These are phyloP conservation scores for Ceratocystis eucalypticola DNA, from an alignment of 2,329 filamentous ascomycete species.

Conservation along the genomic window DNA sequence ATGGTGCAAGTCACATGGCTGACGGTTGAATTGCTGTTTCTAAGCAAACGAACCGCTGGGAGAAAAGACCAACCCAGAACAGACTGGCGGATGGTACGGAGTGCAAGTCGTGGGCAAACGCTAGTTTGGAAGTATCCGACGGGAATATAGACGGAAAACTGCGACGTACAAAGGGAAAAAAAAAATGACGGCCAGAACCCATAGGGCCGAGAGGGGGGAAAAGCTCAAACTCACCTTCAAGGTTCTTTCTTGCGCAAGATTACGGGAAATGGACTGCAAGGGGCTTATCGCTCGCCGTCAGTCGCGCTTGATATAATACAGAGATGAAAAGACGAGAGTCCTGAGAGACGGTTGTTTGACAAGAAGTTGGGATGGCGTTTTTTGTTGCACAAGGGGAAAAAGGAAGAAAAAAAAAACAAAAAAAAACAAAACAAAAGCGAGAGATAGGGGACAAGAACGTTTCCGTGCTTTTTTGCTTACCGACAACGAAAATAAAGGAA, in stretches of 20 bases:
- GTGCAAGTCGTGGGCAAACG: not conserved
- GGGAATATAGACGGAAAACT: not conserved
- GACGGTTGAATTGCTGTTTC: not conserved
- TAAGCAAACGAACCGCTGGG: not conserved
- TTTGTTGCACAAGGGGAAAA: not conserved
- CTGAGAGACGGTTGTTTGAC: not conserved
- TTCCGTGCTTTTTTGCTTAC: not conserved
- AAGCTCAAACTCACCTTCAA: conserved; percentile 13
- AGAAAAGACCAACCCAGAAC: not conserved
- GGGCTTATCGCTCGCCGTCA: not conserved
- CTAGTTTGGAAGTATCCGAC: not conserved
- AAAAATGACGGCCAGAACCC: not conserved
- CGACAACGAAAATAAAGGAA: not conserved
- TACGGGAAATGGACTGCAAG: not conserved
- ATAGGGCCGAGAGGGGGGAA: not conserved
- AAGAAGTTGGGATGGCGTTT: not conserved
- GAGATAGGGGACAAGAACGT: not conserved
- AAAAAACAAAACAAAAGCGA: not conserved
- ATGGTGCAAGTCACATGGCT: not conserved
- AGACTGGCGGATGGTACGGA: not conserved
- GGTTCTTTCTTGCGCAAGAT: conserved; percentile 12
- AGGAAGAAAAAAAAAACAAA: not conserved
- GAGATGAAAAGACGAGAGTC: not conserved
- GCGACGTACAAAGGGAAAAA: not conserved
- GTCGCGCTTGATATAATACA: not conserved